Evolutionary conservation across 2,329 filamentous ascomycete genomes (phyloP), one percentile per base, ranked within the genome.

Genomic region (Mycosphaerelloides madeirae): DNA sequence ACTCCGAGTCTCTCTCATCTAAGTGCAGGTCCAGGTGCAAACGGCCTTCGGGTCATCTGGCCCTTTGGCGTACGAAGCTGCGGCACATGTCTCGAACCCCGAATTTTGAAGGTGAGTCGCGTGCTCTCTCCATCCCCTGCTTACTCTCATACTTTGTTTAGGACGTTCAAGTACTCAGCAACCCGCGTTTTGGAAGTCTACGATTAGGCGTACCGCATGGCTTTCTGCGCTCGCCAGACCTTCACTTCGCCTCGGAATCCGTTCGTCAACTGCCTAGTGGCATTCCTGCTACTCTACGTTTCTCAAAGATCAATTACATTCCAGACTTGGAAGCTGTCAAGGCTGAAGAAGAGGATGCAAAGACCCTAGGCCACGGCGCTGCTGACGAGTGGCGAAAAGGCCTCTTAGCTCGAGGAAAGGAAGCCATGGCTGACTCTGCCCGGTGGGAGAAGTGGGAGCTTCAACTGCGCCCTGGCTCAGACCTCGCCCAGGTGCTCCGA

Each of bases 381-480:
- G 76, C 78, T 3, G 83, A 87, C 54, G 86, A 90, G 63, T 93
- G 87, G 86, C 72, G 81, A 22, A 90, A 90, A 65, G 86, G 86
- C 8, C 74, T 93, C 3, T 77, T 81, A 33, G 70, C 68, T 20
- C 75, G 79, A 46, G 84, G 85, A 8, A 78, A 78, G 55, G 73
- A 79, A 46, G 68, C 73, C 38, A 76, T 80, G 54, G 73, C 71
- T 9, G 80, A 85, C 60, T 75, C 79, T 22, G 74, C 78, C 20
- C 78, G 84, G 38, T 91, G 85, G 83, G 86, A 89, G 61, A 83
- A 81, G 57, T 91, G 84, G 80, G 80, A 83, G 51, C 66, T 73
- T 13, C 48, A 57, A 20, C 38, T 61, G 31, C 54, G 55, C 32
- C 50, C 54, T 15, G 58, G 60, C 36, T 47, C 50, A 33, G 46